Conservation (phyloP, 2,329 filamentous ascomycete genomes). For the Colletotrichum gigasporum region DNA sequence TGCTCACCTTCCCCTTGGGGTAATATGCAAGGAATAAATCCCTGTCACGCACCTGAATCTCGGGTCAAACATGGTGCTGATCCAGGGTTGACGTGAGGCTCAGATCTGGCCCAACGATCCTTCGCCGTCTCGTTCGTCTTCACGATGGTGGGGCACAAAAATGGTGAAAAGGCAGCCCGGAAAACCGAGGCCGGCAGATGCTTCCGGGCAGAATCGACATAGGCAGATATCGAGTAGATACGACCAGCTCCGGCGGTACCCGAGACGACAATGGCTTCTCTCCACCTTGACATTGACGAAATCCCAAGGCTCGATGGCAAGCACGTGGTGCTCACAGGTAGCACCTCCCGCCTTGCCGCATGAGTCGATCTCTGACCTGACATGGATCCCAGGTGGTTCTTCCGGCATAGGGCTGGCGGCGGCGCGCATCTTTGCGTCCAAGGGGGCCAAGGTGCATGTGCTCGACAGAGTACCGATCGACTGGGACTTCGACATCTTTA, state of each 20-base stretch:
- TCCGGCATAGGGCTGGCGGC: slow-evolving; percentile 46
- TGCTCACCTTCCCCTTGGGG: background rate
- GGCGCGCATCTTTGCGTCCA: slow-evolving; percentile 38
- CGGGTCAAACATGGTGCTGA: background rate
- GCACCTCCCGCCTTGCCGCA: background rate
- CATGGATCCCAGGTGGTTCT: background rate
- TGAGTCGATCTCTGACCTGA: background rate
- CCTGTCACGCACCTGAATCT: background rate
- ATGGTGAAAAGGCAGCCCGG: background rate
- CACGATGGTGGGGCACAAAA: background rate
- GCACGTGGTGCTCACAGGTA: background rate
- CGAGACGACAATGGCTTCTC: background rate
- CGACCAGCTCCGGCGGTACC: background rate
- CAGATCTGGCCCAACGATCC: background rate
- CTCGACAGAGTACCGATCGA: slow-evolving; percentile 36
- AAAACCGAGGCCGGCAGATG: background rate
- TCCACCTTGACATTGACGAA: background rate
- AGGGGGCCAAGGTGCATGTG: slow-evolving; percentile 40
- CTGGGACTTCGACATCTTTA: background rate
- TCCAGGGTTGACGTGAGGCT: background rate
- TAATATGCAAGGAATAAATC: background rate
- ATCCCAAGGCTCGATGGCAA: slow-evolving; percentile 3
- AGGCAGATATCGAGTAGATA: background rate
- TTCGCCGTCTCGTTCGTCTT: background rate
- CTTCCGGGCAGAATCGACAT: background rate